Evolutionary conservation across 192 early-diverging fungal species (phyloP), one percentile per base, ranked within the genome.

Genomic region (Globomyces pollinis-pini): DNA sequence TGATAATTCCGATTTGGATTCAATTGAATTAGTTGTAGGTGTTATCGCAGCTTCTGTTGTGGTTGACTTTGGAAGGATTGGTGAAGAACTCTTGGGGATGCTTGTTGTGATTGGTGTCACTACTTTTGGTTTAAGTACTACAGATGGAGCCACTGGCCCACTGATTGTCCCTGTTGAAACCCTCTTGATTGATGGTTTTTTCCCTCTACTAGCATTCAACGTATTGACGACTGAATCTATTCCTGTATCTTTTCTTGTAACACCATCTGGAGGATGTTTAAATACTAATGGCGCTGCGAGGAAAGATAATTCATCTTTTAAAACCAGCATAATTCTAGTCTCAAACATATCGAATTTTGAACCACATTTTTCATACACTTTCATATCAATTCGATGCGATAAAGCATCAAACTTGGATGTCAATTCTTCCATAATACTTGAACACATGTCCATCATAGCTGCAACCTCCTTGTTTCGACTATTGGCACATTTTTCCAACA

Each of bases 401-500:
- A 60, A n/a, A 24, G 52, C 61, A 30, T 71, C 59, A 53, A 71
- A 67, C 18, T 59, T 45, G 32, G 63, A 39, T 3, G 35, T 39
- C 30, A 78, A 55, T 3, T 61, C 57, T 9, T 20, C 36, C 30
- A 59, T 57, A 20, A 78, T 38, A 12, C 31, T 35, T 2, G 43
- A 41, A 30, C 59, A 67, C 38, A 64, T 64, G n/a, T 66, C 67
- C 18, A 38, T 26, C 34, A 78, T 72, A 1, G 69, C 76, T 1
- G 29, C 30, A 3, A 74, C 63, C 38, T 78, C 76, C 29, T 52
- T 63, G 18, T 56, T 26, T 11, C 76, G 65, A 6, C 24, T 36
- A 5, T 20, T 26, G 8, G 59, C 54, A 33, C 65, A 63, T 8
- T 52, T 45, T 44, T 63, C 65, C 15, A 78, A 59, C 2, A 55